Evolutionary conservation across 805 yeast species (phyloP).

Genomic region (Myxozyma melibiosi): DNA sequence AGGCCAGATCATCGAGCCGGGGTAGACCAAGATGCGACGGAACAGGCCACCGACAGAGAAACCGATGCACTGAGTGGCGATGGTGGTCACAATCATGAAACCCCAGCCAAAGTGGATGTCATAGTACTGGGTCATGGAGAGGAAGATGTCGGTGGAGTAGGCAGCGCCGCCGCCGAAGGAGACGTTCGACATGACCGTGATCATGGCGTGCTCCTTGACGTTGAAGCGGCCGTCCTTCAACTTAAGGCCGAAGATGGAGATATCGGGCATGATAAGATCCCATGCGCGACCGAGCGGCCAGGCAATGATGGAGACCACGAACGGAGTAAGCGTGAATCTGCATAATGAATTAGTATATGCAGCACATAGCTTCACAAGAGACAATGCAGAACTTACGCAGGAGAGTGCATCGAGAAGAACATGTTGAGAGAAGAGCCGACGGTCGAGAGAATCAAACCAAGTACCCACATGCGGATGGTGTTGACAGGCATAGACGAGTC

Average conservation of each 20-base stretch:
- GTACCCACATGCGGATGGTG: slow-evolving; percentile 55
- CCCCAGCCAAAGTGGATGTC: slow-evolving; percentile 46
- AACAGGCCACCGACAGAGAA: slow-evolving; percentile 67
- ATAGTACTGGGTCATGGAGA: slow-evolving; percentile 40
- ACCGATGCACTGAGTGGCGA: slow-evolving; percentile 64
- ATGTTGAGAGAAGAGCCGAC: slow-evolving; percentile 60
- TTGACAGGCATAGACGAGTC: slow-evolving; percentile 51
- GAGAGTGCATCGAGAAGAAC: slow-evolving; percentile 59
- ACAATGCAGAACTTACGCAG: slow-evolving; percentile 38
- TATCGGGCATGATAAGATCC: slow-evolving; percentile 47
- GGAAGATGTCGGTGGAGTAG: slow-evolving; percentile 4
- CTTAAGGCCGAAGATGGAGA: slow-evolving; percentile 42
- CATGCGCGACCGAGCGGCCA: slow-evolving; percentile 57
- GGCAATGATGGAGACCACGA: slow-evolving; percentile 59
- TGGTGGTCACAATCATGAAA: slow-evolving; percentile 54
- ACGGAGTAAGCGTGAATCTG: slow-evolving; percentile 45
- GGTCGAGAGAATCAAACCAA: slow-evolving; percentile 54
- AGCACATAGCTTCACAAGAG: neutral
- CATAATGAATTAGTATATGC: slow-evolving; percentile 42
- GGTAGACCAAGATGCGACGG: slow-evolving; percentile 59
- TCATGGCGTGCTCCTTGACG: slow-evolving; percentile 65
- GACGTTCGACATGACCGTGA: slow-evolving; percentile 46
- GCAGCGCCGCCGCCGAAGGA: neutral
- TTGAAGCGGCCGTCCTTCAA: slow-evolving; percentile 46
- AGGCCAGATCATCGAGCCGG: slow-evolving; percentile 65